phyloP scores from a whole-genome alignment of 2,329 filamentous ascomycete genomes.

The Trematosphaeria pertusa region DNA sequence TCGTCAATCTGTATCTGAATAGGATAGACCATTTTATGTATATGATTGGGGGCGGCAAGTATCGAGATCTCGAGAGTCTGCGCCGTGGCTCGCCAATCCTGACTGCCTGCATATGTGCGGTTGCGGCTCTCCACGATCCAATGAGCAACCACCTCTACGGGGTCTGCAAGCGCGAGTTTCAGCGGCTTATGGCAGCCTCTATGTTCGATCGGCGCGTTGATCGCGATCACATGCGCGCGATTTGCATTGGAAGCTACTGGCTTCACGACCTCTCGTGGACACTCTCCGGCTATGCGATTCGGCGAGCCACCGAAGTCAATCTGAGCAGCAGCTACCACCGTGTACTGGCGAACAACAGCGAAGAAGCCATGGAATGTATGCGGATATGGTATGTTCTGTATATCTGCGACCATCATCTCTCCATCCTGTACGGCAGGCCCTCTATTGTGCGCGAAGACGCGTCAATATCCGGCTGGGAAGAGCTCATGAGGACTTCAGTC shows the following conservation, averaged over 20 bases:
- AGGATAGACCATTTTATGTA: conserved; percentile 58
- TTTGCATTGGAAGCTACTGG: conserved; percentile 69
- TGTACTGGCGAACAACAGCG: conserved; percentile 47
- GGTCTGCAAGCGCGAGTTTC: conserved; percentile 64
- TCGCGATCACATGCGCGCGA: conserved; percentile 64
- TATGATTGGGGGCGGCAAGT: conserved; percentile 53
- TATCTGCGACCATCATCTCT: conserved; percentile 71
- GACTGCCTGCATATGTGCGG: conserved; percentile 63
- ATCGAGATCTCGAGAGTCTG: conserved; percentile 54
- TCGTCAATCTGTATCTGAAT: conserved; percentile 52
- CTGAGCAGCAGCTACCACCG: conserved; percentile 53
- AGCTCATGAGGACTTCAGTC: conserved; percentile 60
- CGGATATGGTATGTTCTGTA: conserved; percentile 66
- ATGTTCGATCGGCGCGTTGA: conserved; percentile 66
- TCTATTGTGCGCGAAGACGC: conserved; percentile 65
- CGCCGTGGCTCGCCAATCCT: conserved; percentile 63
- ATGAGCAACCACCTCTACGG: conserved; percentile 60
- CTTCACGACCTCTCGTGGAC: conserved; percentile 69
- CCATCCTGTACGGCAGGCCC: conserved; percentile 66
- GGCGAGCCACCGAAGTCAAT: conserved; percentile 58
- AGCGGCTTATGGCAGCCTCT: conserved; percentile 62
- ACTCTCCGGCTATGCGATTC: conserved; percentile 62
- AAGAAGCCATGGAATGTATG: conserved; percentile 60
- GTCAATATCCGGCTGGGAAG: conserved; percentile 64
- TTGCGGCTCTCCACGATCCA: conserved; percentile 65